Evolutionary conservation across 148 eudicot species (phyloP).

Genomic region (Rhododendron molle): DNA sequence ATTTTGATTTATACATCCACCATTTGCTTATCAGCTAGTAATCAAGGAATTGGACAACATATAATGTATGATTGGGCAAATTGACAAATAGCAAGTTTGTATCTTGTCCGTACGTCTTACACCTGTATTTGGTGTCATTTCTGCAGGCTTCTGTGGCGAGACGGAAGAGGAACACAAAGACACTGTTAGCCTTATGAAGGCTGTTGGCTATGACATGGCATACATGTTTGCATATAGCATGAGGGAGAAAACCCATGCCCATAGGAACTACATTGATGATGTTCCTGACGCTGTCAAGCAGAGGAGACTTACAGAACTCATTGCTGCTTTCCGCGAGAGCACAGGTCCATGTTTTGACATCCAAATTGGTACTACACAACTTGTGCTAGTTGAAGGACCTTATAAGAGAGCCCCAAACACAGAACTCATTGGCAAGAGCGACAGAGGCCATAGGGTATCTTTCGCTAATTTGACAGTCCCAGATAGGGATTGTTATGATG

Average conservation of each 20-base stretch:
- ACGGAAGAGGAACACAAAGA: constrained; percentile 79
- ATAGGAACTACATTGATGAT: constrained; percentile 77
- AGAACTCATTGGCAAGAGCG: constrained; percentile 90
- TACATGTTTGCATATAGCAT: constrained; percentile 99
- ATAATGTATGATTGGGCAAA: background rate
- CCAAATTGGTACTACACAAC: constrained; percentile 73
- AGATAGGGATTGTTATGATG: constrained; percentile 31
- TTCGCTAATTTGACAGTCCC: constrained; percentile 52
- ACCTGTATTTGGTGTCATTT: constrained; percentile 2
- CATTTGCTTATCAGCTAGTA: background rate
- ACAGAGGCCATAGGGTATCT: constrained; percentile 77
- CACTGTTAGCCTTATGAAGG: constrained; percentile 69
- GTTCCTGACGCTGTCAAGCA: constrained; percentile 81
- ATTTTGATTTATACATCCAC: background rate
- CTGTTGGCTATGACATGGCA: constrained; percentile 93
- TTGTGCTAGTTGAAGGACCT: constrained; percentile 94
- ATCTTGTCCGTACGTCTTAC: background rate
- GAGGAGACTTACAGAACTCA: constrained; percentile 85
- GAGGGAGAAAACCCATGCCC: constrained; percentile 99
- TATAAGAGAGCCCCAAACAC: constrained; percentile 89
- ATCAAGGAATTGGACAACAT: background rate
- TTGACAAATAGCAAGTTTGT: background rate
- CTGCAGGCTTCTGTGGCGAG: constrained; percentile 89
- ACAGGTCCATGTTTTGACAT: constrained; percentile 82
- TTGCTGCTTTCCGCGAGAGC: constrained; percentile 76